Evolutionary conservation across 179 eudicot genomes (phyloP).

Genomic region (Gypsophila paniculata): DNA sequence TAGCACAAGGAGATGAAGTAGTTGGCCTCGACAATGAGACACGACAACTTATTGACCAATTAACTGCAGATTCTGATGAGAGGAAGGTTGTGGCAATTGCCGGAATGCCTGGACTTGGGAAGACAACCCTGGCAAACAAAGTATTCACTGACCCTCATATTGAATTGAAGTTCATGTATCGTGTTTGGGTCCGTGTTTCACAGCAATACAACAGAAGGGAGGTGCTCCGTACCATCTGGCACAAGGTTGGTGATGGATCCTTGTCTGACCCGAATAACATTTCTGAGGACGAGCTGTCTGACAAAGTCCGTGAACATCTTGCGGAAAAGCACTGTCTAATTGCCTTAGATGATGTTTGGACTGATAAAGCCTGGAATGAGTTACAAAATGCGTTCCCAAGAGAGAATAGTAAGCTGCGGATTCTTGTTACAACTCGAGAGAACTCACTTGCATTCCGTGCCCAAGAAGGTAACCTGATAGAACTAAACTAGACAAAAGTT

Average conservation of each 20-base stretch:
- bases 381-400: constrained; percentile 18
- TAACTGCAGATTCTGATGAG: constrained; percentile 12
- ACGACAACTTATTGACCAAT: not conserved
- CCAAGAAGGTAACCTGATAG: constrained; percentile 13
- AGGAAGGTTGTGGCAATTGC: constrained; percentile 16
- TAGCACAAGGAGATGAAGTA: constrained; percentile 21
- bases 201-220: constrained; percentile 16
- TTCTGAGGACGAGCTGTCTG: constrained; percentile 15
- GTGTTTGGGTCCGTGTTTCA: constrained; percentile 18
- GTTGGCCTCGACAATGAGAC: constrained; percentile 19
- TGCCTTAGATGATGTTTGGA: constrained; percentile 22
- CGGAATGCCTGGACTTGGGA: constrained; percentile 21
- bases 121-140: constrained; percentile 21
- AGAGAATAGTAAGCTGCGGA: constrained; percentile 9
- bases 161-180: constrained; percentile 17
- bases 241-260: constrained; percentile 18
- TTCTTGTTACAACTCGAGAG: constrained; percentile 14
- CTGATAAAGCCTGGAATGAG: constrained; percentile 19
- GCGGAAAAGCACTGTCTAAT: constrained; percentile 18
- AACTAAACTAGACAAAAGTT: not conserved
- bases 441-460: constrained; percentile 14
- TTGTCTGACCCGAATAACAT: not conserved
- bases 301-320: constrained; percentile 4
- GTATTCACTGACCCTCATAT: constrained; percentile 14
- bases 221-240: constrained; percentile 18